Conservation (phyloP, 164 flowering plant species). For the Platanus orientalis region DNA sequence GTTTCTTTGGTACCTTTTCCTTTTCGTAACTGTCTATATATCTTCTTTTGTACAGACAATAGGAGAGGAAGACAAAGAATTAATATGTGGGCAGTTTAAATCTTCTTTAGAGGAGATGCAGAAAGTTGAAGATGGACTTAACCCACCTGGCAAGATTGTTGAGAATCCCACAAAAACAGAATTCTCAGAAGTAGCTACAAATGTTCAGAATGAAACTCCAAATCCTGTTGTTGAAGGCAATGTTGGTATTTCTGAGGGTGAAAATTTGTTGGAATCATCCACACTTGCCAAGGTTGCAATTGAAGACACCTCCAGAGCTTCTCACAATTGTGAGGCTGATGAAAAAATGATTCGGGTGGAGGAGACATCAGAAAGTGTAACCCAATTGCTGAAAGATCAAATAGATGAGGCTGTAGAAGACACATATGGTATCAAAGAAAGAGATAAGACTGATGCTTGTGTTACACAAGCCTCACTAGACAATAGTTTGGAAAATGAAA, state of each 20-base stretch:
- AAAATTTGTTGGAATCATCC: slow-evolving; percentile 31
- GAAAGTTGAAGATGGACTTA: slow-evolving; percentile 13
- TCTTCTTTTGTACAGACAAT: slow-evolving; percentile 20
- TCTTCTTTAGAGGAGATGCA: slow-evolving; percentile 13
- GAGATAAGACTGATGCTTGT: not conserved
- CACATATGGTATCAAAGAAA: not conserved
- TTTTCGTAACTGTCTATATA: not conserved
- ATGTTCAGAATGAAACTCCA: slow-evolving; percentile 2
- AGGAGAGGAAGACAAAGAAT: slow-evolving; percentile 15
- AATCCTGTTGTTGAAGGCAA: slow-evolving; percentile 13
- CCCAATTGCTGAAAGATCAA: slow-evolving; percentile 12
- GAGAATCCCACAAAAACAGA: slow-evolving; percentile 8
- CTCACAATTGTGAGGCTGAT: slow-evolving; percentile 16
- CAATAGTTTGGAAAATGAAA: slow-evolving; percentile 2
- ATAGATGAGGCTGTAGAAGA: slow-evolving; percentile 6
- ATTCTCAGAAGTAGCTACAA: slow-evolving; percentile 9
- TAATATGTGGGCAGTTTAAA: slow-evolving; percentile 11
- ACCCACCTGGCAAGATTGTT: slow-evolving; percentile 13
- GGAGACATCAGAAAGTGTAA: slow-evolving; percentile 11
- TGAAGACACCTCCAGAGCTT: slow-evolving; percentile 18
- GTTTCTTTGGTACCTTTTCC: not conserved
- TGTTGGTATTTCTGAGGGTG: slow-evolving; percentile 26
- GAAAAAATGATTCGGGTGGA: slow-evolving; percentile 9
- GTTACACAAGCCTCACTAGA: slow-evolving; percentile 1
- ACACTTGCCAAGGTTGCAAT: slow-evolving; percentile 18